These are phyloP conservation scores for Irpex sp. DNA, from an alignment of 1,284 basidiomycete species.

Conservation along the genomic window DNA sequence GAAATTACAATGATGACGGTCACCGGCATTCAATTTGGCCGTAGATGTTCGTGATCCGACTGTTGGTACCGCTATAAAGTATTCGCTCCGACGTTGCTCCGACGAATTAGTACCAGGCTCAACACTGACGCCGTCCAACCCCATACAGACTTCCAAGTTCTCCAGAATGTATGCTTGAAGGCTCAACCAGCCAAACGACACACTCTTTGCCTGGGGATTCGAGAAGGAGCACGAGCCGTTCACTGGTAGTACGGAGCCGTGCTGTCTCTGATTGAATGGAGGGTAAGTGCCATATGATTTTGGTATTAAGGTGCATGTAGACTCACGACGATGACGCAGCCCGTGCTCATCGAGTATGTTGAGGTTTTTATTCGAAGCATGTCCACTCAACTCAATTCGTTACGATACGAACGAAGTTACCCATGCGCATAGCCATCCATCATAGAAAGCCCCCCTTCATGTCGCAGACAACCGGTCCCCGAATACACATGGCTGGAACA, in stretches of 20 bases:
- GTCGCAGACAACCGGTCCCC: slow-evolving; percentile 43
- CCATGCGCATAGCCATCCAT: background rate
- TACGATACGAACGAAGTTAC: background rate
- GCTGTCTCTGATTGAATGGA: slow-evolving; percentile 74
- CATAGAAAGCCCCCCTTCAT: slow-evolving; percentile 63
- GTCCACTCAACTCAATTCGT: background rate
- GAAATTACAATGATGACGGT: too few species aligned
- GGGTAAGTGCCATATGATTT: slow-evolving; percentile 38
- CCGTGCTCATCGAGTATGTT: slow-evolving; percentile 69
- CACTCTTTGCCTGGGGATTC: slow-evolving; percentile 70
- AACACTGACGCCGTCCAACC: too few species aligned
- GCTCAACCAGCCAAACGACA: slow-evolving; percentile 50
- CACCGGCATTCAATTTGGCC: too few species aligned
- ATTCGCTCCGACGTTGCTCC: too few species aligned
- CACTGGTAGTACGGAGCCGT: slow-evolving; percentile 47
- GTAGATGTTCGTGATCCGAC: too few species aligned
- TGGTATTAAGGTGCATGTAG: background rate
- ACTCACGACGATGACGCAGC: slow-evolving; percentile 28
- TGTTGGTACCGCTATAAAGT: too few species aligned
- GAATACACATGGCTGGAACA: slow-evolving; percentile 56
- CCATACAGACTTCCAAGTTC: slow-evolving; percentile 24
- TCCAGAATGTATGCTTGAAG: slow-evolving; percentile 69
- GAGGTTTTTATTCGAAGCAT: slow-evolving; percentile 61
- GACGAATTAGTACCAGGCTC: too few species aligned
- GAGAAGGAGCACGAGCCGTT: slow-evolving; percentile 60